phyloP scores from a whole-genome alignment of 2,329 filamentous ascomycete species.

The Dryadomyces quercivorus region DNA sequence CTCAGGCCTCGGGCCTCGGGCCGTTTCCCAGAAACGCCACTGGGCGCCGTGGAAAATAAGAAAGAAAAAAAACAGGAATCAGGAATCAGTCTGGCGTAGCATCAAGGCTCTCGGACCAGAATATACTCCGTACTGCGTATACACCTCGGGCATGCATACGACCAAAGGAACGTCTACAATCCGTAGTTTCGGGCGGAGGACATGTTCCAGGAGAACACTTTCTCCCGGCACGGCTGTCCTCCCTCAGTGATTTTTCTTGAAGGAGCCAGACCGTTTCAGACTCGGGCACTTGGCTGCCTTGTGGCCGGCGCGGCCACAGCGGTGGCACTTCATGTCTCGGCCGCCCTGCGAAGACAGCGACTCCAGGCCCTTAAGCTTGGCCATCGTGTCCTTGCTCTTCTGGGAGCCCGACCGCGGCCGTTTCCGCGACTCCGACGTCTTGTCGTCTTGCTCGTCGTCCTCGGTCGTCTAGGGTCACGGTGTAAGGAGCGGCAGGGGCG shows the following conservation, averaged over 20 bases:
- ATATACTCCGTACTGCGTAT: no score
- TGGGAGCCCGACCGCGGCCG: conserved; percentile 20
- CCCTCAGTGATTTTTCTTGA: conserved; percentile 1
- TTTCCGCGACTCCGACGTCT: conserved; percentile 5
- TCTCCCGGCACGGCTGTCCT: neutral
- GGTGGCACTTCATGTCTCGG: conserved; percentile 37
- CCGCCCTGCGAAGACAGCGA: conserved; percentile 41
- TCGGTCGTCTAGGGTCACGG: conserved; percentile 16
- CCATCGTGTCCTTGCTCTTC: conserved; percentile 47
- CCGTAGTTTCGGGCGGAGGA: no score
- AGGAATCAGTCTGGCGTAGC: no score
- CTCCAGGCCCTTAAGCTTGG: conserved; percentile 46
- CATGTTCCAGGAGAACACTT: neutral
- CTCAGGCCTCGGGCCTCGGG: no score
- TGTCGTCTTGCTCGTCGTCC: conserved; percentile 2
- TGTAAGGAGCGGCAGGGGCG: no score
- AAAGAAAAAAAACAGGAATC: no score
- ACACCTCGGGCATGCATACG: no score
- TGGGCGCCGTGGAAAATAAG: no score
- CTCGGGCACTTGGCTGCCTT: conserved; percentile 39
- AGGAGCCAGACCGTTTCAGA: neutral
- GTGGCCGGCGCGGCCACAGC: conserved; percentile 51
- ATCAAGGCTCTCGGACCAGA: no score
- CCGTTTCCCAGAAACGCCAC: no score
- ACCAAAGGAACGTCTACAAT: no score